A percentile compares a stretch with the other conserved stretches of the same genome.
These are phyloP conservation scores for Tulasnella sp. DNA, from an alignment of 768 basidiomycete genomes.

Conservation along the genomic window DNA sequence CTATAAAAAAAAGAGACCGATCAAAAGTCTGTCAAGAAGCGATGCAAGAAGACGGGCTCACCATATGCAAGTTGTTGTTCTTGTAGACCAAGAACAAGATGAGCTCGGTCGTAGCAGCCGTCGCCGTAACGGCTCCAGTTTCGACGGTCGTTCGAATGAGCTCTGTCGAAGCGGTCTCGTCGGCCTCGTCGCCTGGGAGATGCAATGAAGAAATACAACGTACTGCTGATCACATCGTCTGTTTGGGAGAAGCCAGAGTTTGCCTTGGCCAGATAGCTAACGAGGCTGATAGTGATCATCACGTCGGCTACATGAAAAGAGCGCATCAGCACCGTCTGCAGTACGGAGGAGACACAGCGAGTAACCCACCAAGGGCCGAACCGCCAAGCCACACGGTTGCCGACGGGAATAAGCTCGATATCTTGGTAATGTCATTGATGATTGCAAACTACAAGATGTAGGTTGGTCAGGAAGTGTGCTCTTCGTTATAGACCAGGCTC, in stretches of 20 bases:
- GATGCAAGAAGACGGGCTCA: not conserved
- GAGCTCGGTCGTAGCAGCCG: conserved; percentile 19
- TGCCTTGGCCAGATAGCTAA: conserved; percentile 1
- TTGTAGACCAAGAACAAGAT: conserved; percentile 19
- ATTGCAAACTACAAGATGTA: conserved; percentile 3
- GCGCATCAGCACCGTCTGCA: not conserved
- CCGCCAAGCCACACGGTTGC: conserved; percentile 22
- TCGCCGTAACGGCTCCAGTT: conserved; percentile 18
- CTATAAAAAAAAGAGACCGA: not conserved
- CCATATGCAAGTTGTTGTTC: conserved; percentile 17
- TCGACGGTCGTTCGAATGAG: conserved; percentile 20
- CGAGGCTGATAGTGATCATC: conserved; percentile 14
- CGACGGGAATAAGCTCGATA: conserved; percentile 5
- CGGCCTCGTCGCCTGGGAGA: not conserved
- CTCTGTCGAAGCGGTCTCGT: not conserved
- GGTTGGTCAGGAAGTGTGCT: not conserved
- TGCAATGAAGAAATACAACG: not conserved
- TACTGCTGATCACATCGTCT: conserved; percentile 10
- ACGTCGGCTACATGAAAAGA: conserved; percentile 10
- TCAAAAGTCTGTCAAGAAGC: not conserved
- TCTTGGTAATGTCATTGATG: conserved; percentile 20
- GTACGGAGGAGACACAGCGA: not conserved
- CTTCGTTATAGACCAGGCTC: not conserved
- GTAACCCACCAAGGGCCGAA: conserved; percentile 4
- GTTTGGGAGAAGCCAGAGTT: conserved; percentile 14